A percentile compares a stretch with the other conserved stretches of the same genome.
Conservation (phyloP, 164 flowering plant genomes). For the Nymphaea colorata region DNA sequence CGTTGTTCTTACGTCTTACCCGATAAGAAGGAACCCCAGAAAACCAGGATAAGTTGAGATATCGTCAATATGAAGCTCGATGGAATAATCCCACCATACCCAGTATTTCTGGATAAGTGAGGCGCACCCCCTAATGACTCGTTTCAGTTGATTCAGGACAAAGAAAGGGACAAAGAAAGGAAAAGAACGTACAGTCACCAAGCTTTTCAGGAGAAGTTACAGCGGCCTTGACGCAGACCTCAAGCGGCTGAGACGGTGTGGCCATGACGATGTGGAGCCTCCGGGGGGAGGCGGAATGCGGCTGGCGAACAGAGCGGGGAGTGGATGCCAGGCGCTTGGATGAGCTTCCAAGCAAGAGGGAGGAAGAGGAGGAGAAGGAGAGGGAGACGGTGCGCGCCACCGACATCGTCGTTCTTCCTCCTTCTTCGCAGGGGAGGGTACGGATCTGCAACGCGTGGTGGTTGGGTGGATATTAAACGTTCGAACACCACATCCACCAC, state of each 20-base stretch:
- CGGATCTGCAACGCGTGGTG: too few species aligned
- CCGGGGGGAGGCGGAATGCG: neutral
- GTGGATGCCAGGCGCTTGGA: neutral
- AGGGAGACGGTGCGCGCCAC: neutral
- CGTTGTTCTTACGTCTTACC: neutral
- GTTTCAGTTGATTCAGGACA: too few species aligned
- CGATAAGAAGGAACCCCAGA: neutral
- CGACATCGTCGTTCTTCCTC: neutral
- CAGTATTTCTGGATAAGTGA: too few species aligned
- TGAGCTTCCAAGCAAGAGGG: too few species aligned
- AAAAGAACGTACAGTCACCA: constrained; percentile 94
- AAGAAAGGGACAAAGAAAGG: too few species aligned
- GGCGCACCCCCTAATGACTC: too few species aligned
- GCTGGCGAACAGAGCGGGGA: neutral
- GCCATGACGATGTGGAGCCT: constrained; percentile 19
- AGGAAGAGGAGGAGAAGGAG: neutral
- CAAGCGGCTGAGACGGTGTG: constrained; percentile 36
- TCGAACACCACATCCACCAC: too few species aligned
- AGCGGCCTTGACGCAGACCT: constrained; percentile 77
- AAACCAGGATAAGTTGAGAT: neutral
- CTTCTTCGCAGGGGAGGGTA: too few species aligned
- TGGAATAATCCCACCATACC: too few species aligned
- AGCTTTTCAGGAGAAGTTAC: constrained; percentile 52
- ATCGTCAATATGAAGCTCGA: too few species aligned
- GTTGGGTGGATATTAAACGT: too few species aligned